Base-by-base conservation (phyloP, 257 asterid genomes). In the Nicotiana undulata region DNA sequence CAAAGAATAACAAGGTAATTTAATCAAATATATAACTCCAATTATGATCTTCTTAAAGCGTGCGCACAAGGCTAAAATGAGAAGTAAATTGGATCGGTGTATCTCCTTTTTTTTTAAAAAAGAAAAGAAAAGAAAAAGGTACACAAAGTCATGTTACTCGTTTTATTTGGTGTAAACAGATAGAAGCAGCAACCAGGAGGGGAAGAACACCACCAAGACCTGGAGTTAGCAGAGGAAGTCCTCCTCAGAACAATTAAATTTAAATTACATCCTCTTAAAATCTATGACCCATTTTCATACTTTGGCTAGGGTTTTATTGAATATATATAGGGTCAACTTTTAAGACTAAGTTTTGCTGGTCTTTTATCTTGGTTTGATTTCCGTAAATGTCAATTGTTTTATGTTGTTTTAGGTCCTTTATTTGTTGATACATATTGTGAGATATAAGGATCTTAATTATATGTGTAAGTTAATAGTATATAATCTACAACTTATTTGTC, bases 161-260 rank as follows among this genome's bases (percentile, higher is more conserved):
- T 53, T 56, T 56, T 56, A 18, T 17, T 56, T 56, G 63, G 26
- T 18, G 63, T 56, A 56, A 18, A 29, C 79, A 74, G 79, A 49
- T 49, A 24, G 59, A 24, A 15, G 51, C 51, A 32, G 63, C 63
- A 74, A 15, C 51, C 72, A 79, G 77, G 28, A 4, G 31, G 16
- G 77, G 89, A 26, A 51, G 82, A 63, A 10, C 77, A 32, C 92
- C 89, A 0, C 61, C 84, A 18, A 58, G 81, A 37, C 86, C 86
- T 40, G 46, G 67, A 34, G 28, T 87, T 16, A 15, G 63, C 28
- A 82, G 78, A 1, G 88, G 90, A 60, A 0, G 77, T 4, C 77
- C 59, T 67, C 89, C 92, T 37, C 83, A 86, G 75, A 82, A 81
- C 44, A 84, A 84, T 68, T 40, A 85, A 74, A 74, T 1, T 49